Evolutionary conservation across 345 rosid species (phyloP), one percentile per base, ranked within the genome.

Genomic region (Brassica cretica): DNA sequence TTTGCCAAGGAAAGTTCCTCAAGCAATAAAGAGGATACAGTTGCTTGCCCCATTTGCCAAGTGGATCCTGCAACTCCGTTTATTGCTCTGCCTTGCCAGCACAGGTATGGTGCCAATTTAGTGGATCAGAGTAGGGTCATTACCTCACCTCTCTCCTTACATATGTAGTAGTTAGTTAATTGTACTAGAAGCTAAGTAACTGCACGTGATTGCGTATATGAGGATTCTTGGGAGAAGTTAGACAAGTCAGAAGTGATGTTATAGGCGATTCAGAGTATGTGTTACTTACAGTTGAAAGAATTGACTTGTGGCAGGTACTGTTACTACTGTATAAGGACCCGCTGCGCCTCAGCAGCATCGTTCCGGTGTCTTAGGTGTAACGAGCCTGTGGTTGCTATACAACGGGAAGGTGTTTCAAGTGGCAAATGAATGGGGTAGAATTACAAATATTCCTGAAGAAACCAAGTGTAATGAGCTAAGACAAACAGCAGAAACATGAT

Each of bases 71-170:
- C 93, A 70, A 89, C 81, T 85, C 90, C 97, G 63, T 96, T 91
- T 87, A 89, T 88, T 15, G 96, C 97, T 76, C 90, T 91, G 59
- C 99, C 99, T 77, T 96, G 98, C 76, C 88, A 83, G 68, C 99
- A 96, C 87, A 91, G 98, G 99, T 91, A 83, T 64, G 76, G 69
- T 71, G 21, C 27, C 35, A 60, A 25, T 11, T 14, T 49, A 49
- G 41, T 51, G 71, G 58, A 62, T 62, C 61, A 35, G 41, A 44
- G 30, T 67, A 29, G 24, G 65, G 29, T 59, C 18, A 53, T 3
- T n/a, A 53, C 21, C 56, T 61, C 19, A 60, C 41, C 59, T 76
- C 37, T 27, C 39, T 66, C 64, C 46, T 18, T 11, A 12, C 32
- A 56, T 9, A 14, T 27, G 10, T 21, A 46, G 8, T 55, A 16